Conservation (phyloP, 352 stramenopile species). For the Phytophthora cactorum region DNA sequence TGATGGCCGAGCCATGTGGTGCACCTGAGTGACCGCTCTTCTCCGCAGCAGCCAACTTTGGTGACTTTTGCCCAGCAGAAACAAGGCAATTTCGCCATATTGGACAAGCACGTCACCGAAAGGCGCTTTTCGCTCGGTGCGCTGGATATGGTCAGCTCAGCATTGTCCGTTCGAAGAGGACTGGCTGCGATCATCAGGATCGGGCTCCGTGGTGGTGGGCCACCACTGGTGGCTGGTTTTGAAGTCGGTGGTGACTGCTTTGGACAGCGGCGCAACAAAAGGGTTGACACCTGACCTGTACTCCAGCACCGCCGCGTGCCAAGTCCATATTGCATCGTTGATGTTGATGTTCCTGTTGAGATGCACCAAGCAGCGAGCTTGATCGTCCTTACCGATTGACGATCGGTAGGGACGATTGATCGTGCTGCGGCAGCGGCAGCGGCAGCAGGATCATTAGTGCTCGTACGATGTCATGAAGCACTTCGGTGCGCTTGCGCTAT, state of each 20-base stretch:
- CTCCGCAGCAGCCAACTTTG: constrained; percentile 27
- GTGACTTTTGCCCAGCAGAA: constrained; percentile 34
- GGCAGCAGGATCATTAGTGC: background rate
- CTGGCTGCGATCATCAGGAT: constrained; percentile 23
- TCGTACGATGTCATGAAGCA: constrained; percentile 11
- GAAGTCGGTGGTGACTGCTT: background rate
- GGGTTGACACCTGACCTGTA: no score
- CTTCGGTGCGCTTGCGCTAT: constrained; percentile 12
- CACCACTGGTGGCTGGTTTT: background rate
- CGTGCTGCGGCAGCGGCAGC: no score
- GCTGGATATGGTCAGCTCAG: constrained; percentile 29
- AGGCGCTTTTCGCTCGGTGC: constrained; percentile 9
- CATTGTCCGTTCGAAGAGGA: constrained; percentile 30
- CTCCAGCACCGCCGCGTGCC: no score
- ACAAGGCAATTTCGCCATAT: constrained; percentile 45
- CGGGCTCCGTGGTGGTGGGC: background rate
- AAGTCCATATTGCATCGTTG: constrained; percentile 4
- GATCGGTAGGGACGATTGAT: no score
- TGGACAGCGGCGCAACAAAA: background rate
- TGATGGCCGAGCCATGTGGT: constrained; percentile 24
- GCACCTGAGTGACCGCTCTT: constrained; percentile 26
- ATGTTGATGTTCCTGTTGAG: background rate
- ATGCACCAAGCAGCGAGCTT: no score
- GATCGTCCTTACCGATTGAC: no score
- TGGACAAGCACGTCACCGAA: constrained; percentile 41